Conservation (phyloP, 75 land plant genomes). For the Selaginella moellendorffii region DNA sequence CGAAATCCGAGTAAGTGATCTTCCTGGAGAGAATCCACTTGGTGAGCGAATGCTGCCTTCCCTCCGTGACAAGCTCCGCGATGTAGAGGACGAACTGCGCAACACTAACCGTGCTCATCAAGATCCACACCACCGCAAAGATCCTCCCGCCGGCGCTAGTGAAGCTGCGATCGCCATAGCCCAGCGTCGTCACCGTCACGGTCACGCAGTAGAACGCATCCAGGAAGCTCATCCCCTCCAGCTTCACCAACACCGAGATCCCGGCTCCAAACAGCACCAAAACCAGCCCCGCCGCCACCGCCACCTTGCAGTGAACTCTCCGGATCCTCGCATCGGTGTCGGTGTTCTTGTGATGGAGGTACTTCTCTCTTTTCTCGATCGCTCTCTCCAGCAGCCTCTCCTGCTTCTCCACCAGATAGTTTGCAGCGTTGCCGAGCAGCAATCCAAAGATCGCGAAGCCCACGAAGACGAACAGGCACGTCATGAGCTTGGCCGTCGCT, state of each 20-base stretch:
- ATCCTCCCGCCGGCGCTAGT: constrained; percentile 43
- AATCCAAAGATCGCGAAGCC: constrained; percentile 66
- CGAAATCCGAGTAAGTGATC: constrained; percentile 48
- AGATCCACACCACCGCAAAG: constrained; percentile 80
- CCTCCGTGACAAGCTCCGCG: constrained; percentile 50
- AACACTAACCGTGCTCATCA: constrained; percentile 50
- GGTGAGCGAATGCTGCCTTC: constrained; percentile 30
- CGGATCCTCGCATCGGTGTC: constrained; percentile 17
- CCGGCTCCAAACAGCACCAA: constrained; percentile 39
- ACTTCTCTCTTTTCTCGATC: constrained; percentile 12
- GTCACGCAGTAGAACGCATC: constrained; percentile 88
- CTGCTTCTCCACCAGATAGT: constrained; percentile 75
- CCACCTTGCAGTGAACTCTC: constrained; percentile 28
- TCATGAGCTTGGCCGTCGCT: constrained; percentile 41
- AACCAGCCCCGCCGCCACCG: constrained; percentile 14
- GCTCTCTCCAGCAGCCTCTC: constrained; percentile 46
- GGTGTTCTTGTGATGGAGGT: constrained; percentile 14
- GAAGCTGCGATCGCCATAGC: constrained; percentile 85
- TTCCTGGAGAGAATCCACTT: constrained; percentile 58
- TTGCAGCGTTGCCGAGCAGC: constrained; percentile 52
- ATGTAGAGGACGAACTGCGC: constrained; percentile 67
- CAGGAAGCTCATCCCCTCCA: constrained; percentile 43
- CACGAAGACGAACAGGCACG: constrained; percentile 62
- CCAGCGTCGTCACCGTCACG: constrained; percentile 77
- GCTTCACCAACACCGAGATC: constrained; percentile 23